A percentile compares a stretch with the other conserved stretches of the same genome.
Conservation (phyloP, 2,329 filamentous ascomycete species). For the Fusarium sp. region DNA sequence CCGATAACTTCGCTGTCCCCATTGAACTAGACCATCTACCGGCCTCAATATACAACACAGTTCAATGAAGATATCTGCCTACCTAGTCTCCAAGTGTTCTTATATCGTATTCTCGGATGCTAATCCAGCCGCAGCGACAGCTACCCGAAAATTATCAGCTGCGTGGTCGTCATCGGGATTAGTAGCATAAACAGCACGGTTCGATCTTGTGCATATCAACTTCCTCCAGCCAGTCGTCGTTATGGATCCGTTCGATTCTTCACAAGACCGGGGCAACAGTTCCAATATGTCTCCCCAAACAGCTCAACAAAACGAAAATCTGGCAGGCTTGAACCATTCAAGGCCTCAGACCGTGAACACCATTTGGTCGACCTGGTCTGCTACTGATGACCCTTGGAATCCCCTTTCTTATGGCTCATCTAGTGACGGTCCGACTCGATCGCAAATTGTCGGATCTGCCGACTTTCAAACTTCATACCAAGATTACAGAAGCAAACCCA, state of each 20-base stretch:
- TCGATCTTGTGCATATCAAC: neutral
- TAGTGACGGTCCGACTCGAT: slow-evolving; percentile 46
- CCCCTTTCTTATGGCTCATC: slow-evolving; percentile 49
- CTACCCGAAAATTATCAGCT: neutral
- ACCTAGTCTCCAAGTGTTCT: neutral
- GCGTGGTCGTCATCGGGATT: neutral
- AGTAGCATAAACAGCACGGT: slow-evolving; percentile 2
- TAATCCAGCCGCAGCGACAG: slow-evolving; percentile 9
- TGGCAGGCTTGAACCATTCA: slow-evolving; percentile 14
- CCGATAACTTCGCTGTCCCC: slow-evolving; percentile 5
- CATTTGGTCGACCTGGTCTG: slow-evolving; percentile 31
- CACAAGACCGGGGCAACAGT: slow-evolving; percentile 6
- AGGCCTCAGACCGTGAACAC: slow-evolving; percentile 15
- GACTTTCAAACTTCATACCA: slow-evolving; percentile 37
- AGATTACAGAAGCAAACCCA: slow-evolving; percentile 43
- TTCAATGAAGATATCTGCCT: neutral
- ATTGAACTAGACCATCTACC: neutral
- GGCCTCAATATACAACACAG: neutral
- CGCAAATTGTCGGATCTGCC: slow-evolving; percentile 24
- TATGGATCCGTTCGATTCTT: slow-evolving; percentile 28
- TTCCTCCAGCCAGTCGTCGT: neutral
- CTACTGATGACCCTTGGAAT: slow-evolving; percentile 59
- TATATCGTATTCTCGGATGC: neutral
- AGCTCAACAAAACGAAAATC: slow-evolving; percentile 20
- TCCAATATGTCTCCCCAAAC: slow-evolving; percentile 10